A percentile compares a stretch with the other conserved stretches of the same genome.
phyloP scores from a whole-genome alignment of 768 basidiomycete species.

The Nidularia pulvinata region DNA sequence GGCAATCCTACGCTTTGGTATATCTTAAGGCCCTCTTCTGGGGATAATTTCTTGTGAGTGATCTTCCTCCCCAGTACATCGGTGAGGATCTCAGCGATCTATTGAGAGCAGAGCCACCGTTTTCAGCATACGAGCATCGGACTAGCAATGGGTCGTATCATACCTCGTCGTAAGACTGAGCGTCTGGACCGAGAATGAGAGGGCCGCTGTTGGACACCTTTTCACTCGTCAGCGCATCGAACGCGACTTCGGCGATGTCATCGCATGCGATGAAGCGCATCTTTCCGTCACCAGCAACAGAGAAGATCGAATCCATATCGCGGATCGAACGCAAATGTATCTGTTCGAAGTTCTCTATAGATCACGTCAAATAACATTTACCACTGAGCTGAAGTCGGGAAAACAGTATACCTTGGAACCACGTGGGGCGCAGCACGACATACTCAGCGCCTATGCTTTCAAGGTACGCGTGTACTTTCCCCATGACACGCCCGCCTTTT shows the following conservation, averaged over 20 bases:
- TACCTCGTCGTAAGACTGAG: conserved; percentile 26
- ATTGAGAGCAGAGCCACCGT: not conserved
- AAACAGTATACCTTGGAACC: conserved; percentile 33
- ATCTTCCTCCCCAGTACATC: conserved; percentile 22
- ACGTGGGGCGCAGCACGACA: conserved; percentile 30
- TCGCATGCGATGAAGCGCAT: conserved; percentile 25
- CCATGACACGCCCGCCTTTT: conserved; percentile 17
- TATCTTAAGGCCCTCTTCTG: conserved; percentile 11
- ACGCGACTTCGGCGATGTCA: conserved; percentile 28
- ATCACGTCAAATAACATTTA: not conserved
- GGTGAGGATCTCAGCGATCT: conserved; percentile 23
- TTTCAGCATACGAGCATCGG: not conserved
- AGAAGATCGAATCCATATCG: conserved; percentile 17
- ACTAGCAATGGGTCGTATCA: not conserved
- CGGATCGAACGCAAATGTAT: conserved; percentile 15
- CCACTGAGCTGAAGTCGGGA: not conserved
- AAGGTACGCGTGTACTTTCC: conserved; percentile 32
- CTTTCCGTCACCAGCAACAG: conserved; percentile 21
- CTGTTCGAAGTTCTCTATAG: conserved; percentile 25
- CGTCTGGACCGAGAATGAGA: conserved; percentile 27
- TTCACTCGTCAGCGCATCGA: conserved; percentile 21
- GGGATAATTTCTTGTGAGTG: conserved; percentile 15
- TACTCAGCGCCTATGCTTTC: conserved; percentile 25
- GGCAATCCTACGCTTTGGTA: conserved; percentile 11
- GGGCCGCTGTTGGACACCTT: conserved; percentile 18